A percentile compares a stretch with the other conserved stretches of the same genome.
phyloP scores from a whole-genome alignment of 306 rosid genomes.

The Cicer yamashitae region DNA sequence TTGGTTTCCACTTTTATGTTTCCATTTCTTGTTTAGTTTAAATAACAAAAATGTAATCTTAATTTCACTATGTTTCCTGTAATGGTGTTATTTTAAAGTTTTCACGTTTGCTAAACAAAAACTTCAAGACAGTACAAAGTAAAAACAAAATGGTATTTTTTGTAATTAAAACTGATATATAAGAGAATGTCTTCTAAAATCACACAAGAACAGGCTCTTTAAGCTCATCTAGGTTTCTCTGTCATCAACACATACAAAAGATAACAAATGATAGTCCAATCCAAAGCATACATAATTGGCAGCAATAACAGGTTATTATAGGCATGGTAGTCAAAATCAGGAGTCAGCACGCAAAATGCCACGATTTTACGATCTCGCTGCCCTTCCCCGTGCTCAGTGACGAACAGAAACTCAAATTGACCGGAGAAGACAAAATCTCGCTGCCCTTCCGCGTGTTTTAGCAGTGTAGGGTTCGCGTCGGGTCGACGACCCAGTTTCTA shows the following conservation, averaged over 20 bases:
- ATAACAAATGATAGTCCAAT: constrained; percentile 19
- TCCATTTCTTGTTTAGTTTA: not conserved
- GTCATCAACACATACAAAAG: constrained; percentile 1
- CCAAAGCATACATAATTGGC: constrained; percentile 30
- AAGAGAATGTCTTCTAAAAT: not conserved
- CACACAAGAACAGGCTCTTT: not conserved
- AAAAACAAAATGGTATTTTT: not conserved
- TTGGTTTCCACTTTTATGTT: not conserved
- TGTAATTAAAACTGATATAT: not conserved
- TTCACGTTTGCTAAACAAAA: not conserved
- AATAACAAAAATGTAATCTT: not conserved
- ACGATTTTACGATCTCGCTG: too few species aligned
- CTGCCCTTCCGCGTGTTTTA: too few species aligned
- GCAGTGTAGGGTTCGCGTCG: too few species aligned
- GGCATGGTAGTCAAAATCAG: not conserved
- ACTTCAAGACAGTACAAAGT: constrained; percentile 1
- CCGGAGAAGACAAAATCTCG: too few species aligned
- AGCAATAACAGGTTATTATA: constrained; percentile 24
- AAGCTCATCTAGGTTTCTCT: constrained; percentile 25
- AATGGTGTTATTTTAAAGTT: not conserved
- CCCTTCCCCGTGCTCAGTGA: too few species aligned
- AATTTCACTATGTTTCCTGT: not conserved
- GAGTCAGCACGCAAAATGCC: not conserved
- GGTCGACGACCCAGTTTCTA: too few species aligned
- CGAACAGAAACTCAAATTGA: too few species aligned